Evolutionary conservation across 768 basidiomycete species (phyloP), one percentile per base, ranked within the genome.

Genomic region (Lentinus tigrinus): DNA sequence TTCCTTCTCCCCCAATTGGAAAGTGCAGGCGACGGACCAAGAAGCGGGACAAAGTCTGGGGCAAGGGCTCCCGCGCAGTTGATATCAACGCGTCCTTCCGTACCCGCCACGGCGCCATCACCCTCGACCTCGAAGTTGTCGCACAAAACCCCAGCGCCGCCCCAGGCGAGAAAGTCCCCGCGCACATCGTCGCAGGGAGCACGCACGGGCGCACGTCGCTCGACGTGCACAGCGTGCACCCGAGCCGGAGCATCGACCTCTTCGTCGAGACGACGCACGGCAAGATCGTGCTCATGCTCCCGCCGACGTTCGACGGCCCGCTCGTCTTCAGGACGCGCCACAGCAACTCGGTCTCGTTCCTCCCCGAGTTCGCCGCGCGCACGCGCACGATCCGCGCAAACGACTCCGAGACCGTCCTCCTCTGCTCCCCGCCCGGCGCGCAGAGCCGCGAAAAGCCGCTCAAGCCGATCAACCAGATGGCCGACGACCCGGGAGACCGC

Each of bases 41-140:
- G n/a, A 57, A 49, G 42, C 55, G 26, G 7, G 42, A 37, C n/a
- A 47, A 46, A 16, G 43, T 10, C 1, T 61, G 60, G 60, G 51
- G 60, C 23, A 52, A 57, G 34, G 8, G 24, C 27, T 3, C 40
- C 19, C 4, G 43, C 14, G 47, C 26, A 9, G 9, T 27, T 23
- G 61, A 68, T 3, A 51, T 64, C 34, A 63, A 68, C 51, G 69
- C 69, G 0, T 51, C 62, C 1, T 67, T 70, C 60, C 48, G 61
- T 24, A 70, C 69, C 0, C 62, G 64, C 9, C 65, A 68, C 51
- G 65, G 69, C 16, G 38, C 48, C 31, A 59, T 70, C 44, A 62
- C 36, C 42, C 62, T 70, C 16, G 61, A 70, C 36, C 21, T 70
- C 16, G 67, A 67, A 7, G 62, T 64, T 13, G 64, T 57, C n/a